Evolutionary conservation across 306 rosid species (phyloP), one percentile per base, ranked within the genome.

Genomic region (Sicyos edulis): DNA sequence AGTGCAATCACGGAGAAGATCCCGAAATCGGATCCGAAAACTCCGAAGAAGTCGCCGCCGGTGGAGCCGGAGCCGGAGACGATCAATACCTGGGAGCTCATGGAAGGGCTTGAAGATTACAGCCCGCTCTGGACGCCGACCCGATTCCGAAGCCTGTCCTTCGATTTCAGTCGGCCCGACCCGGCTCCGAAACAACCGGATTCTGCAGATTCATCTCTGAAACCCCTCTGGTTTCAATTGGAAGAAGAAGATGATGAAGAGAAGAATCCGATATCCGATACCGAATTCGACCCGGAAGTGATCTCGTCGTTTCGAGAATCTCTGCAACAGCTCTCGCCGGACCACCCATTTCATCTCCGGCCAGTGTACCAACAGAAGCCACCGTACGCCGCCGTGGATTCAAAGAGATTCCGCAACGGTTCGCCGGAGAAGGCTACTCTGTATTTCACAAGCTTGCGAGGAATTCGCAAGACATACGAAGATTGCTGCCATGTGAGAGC

Each of bases 31-130:
- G 54, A 73, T 4, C 77, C 83, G 3, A 87, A 61, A 74, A 87
- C 89, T 13, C 88, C 97, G 56, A 77, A n/a, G n/a, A n/a, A 81
- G 77, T 85, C 95, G 44, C 92, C 97, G 19, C 85, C 95, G 2
- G 89, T 92, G n/a, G n/a, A n/a, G n/a, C n/a, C n/a, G 17, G 99
- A 91, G 83, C 86, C 90, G 9, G 98, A 93, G 82, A 85, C 83
- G 16, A 93, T 93, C 81, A 83, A 93, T 70, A 71, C 83, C 17
- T 91, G 99, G 97, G 97, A 93, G 78, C 74, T 93, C 7, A 91
- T 91, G 99, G 99, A 86, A 82, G 99, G 99, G 1, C 96, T 93
- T 22, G 99, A 93, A 75, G 99, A 91, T 4, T 68, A 26, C 1
- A 86, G 87, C 55, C 95, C 99, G 40, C 75, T 83, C 15, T 73